phyloP scores from a whole-genome alignment of 768 basidiomycete species.

The Kwoniella mangroviensis region DNA sequence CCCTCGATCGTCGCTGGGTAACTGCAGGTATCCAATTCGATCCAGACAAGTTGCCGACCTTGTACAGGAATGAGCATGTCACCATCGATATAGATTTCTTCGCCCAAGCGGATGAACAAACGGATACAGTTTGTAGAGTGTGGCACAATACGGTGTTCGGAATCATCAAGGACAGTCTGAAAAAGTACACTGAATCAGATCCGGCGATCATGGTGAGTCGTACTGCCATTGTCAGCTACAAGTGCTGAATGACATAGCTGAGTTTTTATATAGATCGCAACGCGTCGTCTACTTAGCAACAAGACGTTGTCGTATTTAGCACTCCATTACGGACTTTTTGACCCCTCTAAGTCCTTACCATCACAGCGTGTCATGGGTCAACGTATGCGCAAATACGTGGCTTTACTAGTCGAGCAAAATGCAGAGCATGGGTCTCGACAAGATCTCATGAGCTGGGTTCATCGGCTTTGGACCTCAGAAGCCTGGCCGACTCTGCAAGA shows the following conservation, averaged over 20 bases:
- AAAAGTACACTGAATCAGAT: background rate
- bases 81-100: background rate
- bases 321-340: background rate
- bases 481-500: background rate
- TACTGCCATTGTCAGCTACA: background rate
- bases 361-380: background rate
- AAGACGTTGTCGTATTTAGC: slow-evolving; percentile 7
- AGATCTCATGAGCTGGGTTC: background rate
- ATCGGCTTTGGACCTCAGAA: background rate
- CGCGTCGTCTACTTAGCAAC: background rate
- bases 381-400: background rate
- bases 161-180: background rate
- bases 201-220: background rate
- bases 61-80: background rate
- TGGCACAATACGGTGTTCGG: background rate
- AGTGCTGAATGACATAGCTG: no score
- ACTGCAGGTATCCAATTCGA: background rate
- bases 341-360: background rate
- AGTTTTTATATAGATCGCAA: background rate
- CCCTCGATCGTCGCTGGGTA: background rate
- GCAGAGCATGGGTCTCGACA: background rate
- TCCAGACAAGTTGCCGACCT: background rate
- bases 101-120: background rate
- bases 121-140: background rate
- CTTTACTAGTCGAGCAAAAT: background rate